These are phyloP conservation scores for Chlamydomonas sp. DNA, from an alignment of 139 green algal genomes.

Conservation along the genomic window DNA sequence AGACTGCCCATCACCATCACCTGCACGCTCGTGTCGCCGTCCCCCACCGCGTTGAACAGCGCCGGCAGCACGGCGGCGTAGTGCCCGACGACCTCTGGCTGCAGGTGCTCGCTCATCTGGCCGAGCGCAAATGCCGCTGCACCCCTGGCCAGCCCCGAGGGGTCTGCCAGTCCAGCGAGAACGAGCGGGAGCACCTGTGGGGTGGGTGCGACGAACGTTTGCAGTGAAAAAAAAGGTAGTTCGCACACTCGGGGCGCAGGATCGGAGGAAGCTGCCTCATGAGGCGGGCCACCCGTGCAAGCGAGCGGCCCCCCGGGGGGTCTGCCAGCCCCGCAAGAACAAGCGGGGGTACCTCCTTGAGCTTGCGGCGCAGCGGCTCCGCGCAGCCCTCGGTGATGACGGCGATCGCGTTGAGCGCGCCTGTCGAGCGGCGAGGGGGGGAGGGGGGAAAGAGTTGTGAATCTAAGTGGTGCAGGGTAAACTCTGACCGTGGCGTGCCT, in stretches of 20 bases:
- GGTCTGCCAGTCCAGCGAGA: conserved; percentile 27
- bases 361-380: conserved; percentile 42
- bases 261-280: too few relatives aligned
- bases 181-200: too few relatives aligned
- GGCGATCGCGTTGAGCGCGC: conserved; percentile 37
- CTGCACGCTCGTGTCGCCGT: conserved; percentile 27
- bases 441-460: too few relatives aligned
- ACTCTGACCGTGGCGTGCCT: too few relatives aligned
- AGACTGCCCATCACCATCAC: too few relatives aligned
- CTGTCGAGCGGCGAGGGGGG: conserved; percentile 24
- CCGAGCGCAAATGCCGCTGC: conserved; percentile 60
- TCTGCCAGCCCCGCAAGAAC: conserved; percentile 32
- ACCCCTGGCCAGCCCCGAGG: conserved; percentile 38
- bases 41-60: conserved; percentile 34
- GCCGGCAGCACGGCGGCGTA: conserved; percentile 49
- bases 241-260: too few relatives aligned
- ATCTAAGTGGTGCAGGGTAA: too few relatives aligned
- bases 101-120: conserved; percentile 61
- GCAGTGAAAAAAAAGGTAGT: too few relatives aligned
- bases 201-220: too few relatives aligned
- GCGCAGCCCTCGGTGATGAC: conserved; percentile 57
- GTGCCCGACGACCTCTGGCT: conserved; percentile 54
- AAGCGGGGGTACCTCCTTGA: conserved; percentile 42
- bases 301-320: too few relatives aligned
- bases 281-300: too few relatives aligned